Evolutionary conservation across 306 rosid species (phyloP).

Genomic region (Vigna radiata): DNA sequence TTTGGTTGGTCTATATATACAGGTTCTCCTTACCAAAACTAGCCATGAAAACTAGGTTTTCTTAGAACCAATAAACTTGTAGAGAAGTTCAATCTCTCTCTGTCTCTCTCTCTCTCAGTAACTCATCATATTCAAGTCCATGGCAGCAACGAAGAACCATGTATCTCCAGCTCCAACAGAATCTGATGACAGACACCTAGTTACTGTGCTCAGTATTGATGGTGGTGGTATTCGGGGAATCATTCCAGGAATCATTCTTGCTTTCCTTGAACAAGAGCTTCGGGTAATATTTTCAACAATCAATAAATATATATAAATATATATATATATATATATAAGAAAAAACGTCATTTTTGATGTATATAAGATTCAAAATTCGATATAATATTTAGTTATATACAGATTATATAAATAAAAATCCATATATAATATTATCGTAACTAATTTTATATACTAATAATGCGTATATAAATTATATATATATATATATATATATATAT

Average conservation of each 20-base stretch:
- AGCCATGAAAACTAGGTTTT: neutral
- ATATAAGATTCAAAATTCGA: too few species aligned
- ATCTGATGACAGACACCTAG: constrained; percentile 45
- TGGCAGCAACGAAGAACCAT: constrained; percentile 36
- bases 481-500: too few species aligned
- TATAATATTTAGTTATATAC: too few species aligned
- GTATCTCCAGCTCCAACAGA: constrained; percentile 43
- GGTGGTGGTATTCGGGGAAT: constrained; percentile 73
- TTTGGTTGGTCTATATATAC: neutral
- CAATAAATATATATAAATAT: too few species aligned
- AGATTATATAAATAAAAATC: too few species aligned
- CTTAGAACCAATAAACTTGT: neutral
- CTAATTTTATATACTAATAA: too few species aligned
- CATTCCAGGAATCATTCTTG: constrained; percentile 35
- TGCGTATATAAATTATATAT: too few species aligned
- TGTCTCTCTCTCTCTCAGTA: neutral
- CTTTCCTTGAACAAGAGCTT: constrained; percentile 57
- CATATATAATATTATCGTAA: too few species aligned
- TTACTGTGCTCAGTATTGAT: constrained; percentile 65
- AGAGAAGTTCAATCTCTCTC: neutral
- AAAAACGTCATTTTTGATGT: too few species aligned
- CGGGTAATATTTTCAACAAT: constrained; percentile 47
- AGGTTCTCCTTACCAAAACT: neutral
- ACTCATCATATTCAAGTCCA: neutral
- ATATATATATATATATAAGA: too few species aligned